Percentiles rank a stretch among this genome's conserved stretches.
These are phyloP conservation scores for Aspergillus novofumigatus DNA, from an alignment of 2,329 filamentous ascomycete species.

Conservation along the genomic window DNA sequence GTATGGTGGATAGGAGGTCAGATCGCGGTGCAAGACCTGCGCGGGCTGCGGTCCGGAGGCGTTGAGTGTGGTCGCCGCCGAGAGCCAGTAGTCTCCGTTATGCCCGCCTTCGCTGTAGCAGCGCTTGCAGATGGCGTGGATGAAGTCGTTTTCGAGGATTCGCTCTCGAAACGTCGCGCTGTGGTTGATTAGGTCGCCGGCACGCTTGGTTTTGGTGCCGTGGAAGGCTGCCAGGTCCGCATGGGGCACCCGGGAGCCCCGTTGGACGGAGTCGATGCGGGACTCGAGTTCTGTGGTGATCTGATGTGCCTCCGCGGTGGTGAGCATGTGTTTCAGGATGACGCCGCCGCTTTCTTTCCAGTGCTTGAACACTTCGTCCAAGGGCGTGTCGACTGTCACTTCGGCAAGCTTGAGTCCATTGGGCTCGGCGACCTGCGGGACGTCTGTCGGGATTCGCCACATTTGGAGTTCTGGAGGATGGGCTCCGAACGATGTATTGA, in stretches of 20 bases:
- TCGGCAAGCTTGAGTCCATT: background rate
- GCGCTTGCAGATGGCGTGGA: constrained; percentile 20
- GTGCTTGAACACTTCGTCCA: background rate
- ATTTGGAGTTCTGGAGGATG: background rate
- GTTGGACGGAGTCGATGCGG: background rate
- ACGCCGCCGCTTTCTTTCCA: background rate
- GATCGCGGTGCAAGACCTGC: background rate
- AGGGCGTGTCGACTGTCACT: background rate
- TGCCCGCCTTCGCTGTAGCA: background rate
- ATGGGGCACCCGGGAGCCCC: background rate
- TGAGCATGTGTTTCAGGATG: background rate
- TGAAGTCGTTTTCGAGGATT: constrained; percentile 26
- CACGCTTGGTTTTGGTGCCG: constrained; percentile 1
- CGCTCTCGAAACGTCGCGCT: constrained; percentile 25
- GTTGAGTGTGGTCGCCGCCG: background rate
- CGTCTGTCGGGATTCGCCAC: background rate
- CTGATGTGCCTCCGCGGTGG: background rate
- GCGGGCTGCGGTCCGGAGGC: background rate
- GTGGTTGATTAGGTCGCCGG: constrained; percentile 3
- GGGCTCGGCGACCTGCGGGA: background rate
- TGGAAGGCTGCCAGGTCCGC: background rate
- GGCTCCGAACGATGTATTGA: too few relatives aligned
- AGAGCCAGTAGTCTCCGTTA: background rate
- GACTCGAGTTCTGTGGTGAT: background rate
- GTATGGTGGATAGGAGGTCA: background rate